Evolutionary conservation across 169 alveolate species (phyloP), one percentile per base, ranked within the genome.

Genomic region (Plasmodium vivax): DNA sequence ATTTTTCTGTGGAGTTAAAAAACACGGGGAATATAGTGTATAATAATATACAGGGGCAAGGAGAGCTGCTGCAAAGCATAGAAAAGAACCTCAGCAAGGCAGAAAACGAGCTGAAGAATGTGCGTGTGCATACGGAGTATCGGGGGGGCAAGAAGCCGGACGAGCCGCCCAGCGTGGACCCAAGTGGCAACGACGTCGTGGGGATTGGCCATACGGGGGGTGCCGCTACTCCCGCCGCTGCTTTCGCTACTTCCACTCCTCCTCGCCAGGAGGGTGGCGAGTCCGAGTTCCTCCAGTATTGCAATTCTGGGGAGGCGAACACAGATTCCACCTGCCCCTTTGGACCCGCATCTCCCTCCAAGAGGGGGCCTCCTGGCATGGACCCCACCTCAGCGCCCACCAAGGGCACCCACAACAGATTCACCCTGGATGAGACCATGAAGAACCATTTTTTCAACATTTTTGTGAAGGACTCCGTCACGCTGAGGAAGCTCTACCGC

Each of bases 1-100:
- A 90, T 14, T 58, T 90, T 30, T 90, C 94, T 0, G 90, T 90
- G 16, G 91, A 90, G 68, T 80, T 90, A 80, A 90, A 90, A 43
- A 90, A 90, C 68, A 90, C 94, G 14, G 94, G 94, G 10, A 90
- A 90, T 90, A 90, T 90, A n/a, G 94, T 90, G 47, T 90, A 90
- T 80, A 90, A 79, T 62, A 90, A 90, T 43, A 90, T 90, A 12
- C 94, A 90, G 23, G 94, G 94, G 58, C 94, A 90, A 68, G 94
- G 94, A 41, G 94, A 90, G 8, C 23, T 90, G 0, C 32, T 90
- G 6, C 94, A 90, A 38, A 62, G 23, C 2, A 80, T 90, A 1
- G 94, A 90, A 16, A 80, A 90, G 8, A 90, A 38, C 23, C 56
- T 90, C 1, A 62, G 41, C 19, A 23, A 79, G n/a, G 90, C 94